phyloP scores from a whole-genome alignment of 176 grass and related monocot genomes.

The Phoenix roebelenii region DNA sequence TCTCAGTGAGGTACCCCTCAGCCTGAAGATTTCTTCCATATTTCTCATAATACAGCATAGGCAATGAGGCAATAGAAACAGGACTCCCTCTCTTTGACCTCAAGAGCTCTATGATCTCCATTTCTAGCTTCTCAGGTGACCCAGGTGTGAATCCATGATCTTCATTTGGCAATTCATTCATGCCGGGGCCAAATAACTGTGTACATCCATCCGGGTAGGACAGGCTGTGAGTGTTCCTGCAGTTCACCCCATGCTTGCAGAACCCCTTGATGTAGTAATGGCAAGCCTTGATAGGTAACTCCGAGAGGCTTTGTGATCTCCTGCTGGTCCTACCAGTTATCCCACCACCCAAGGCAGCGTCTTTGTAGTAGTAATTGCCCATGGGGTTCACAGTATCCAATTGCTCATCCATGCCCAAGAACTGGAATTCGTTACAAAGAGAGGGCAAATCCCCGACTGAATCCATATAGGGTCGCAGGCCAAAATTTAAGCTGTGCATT shows the following conservation, averaged over 20 bases:
- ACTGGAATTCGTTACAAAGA: not conserved
- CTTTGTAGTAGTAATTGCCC: not conserved
- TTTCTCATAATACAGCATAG: slow-evolving; percentile 23
- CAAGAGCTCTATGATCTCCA: slow-evolving; percentile 41
- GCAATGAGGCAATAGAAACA: slow-evolving; percentile 40
- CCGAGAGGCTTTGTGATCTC: not conserved
- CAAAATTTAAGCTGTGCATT: not conserved
- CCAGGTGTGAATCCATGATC: slow-evolving; percentile 13
- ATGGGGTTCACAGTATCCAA: not conserved
- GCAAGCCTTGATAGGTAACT: slow-evolving; percentile 16
- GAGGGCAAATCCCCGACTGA: not conserved
- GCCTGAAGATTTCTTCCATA: slow-evolving; percentile 27
- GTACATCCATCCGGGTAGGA: not conserved
- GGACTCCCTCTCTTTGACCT: slow-evolving; percentile 10
- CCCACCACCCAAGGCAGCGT: not conserved
- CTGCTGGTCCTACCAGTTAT: not conserved
- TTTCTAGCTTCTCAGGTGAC: slow-evolving; percentile 37
- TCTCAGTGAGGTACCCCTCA: slow-evolving; percentile 29
- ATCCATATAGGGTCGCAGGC: not conserved
- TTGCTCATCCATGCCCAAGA: not conserved
- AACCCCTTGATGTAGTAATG: slow-evolving; percentile 26
- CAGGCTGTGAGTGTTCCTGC: slow-evolving; percentile 32
- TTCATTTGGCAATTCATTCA: slow-evolving; percentile 1
- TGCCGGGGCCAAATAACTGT: slow-evolving; percentile 1
- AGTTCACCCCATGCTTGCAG: slow-evolving; percentile 42